phyloP scores from a whole-genome alignment of 495 filamentous ascomycete genomes.

The Parathielavia appendiculata region DNA sequence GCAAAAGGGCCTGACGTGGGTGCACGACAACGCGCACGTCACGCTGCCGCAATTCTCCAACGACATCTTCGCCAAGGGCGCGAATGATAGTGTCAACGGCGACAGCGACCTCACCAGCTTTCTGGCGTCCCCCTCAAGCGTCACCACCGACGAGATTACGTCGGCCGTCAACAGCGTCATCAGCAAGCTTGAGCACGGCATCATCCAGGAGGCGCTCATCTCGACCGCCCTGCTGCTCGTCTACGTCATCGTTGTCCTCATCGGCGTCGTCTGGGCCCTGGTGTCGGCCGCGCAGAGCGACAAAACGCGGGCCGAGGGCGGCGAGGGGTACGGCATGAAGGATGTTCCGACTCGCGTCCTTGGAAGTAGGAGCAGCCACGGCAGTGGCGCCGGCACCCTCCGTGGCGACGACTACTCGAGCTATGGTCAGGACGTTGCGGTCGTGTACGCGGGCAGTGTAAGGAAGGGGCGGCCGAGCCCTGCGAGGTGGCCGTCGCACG shows the following conservation, averaged over 20 bases:
- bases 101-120: constrained; percentile 60
- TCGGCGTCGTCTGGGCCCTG: constrained; percentile 63
- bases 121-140: constrained; percentile 62
- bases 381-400: constrained; percentile 3
- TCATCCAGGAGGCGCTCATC: constrained; percentile 73
- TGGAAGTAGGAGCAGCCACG: background rate
- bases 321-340: constrained; percentile 29
- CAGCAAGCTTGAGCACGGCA: constrained; percentile 54
- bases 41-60: constrained; percentile 71
- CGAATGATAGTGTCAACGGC: constrained; percentile 55
- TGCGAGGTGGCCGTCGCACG: constrained; percentile 24
- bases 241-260: constrained; percentile 71
- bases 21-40: constrained; percentile 77
- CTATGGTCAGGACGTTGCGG: constrained; percentile 14
- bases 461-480: constrained; percentile 17
- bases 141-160: constrained; percentile 74
- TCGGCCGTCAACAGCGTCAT: constrained; percentile 64
- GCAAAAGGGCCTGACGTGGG: constrained; percentile 83
- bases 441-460: constrained; percentile 26
- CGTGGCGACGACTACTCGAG: background rate
- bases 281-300: constrained; percentile 46
- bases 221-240: constrained; percentile 61
- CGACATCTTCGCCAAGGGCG: constrained; percentile 79
- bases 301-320: constrained; percentile 51
- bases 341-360: background rate